A percentile compares a stretch with the other conserved stretches of the same genome.
phyloP scores from a whole-genome alignment of 2,329 filamentous ascomycete species.

The Ophiocordyceps camponoti-leonardi region DNA sequence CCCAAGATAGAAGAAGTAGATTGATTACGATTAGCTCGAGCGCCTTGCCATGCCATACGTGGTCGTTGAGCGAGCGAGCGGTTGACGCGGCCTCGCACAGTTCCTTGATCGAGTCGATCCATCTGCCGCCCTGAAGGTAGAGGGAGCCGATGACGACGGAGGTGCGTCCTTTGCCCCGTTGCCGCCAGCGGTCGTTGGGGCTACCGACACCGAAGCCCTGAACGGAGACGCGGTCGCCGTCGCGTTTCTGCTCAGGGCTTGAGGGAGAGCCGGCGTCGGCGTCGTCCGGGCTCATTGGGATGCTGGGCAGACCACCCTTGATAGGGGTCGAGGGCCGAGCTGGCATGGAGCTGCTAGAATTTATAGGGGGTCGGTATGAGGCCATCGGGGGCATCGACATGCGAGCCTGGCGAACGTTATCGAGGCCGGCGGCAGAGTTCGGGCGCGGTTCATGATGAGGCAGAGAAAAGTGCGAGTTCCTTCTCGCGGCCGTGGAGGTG shows the following conservation, averaged over 20 bases:
- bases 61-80: conserved; percentile 68
- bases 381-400: conserved; percentile 70
- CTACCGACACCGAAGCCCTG: conserved; percentile 58
- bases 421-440: conserved; percentile 34
- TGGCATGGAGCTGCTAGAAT: conserved; percentile 27
- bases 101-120: conserved; percentile 75
- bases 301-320: conserved; percentile 28
- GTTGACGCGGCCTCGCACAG: conserved; percentile 63
- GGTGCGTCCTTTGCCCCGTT: conserved; percentile 64
- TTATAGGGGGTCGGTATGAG: conserved; percentile 20
- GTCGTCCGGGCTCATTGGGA: conserved; percentile 31
- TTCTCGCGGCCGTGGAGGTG: conserved; percentile 22
- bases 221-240: conserved; percentile 39
- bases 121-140: conserved; percentile 77
- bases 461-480: conserved; percentile 37
- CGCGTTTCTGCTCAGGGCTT: conserved; percentile 23
- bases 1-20: conserved; percentile 71
- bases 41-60: conserved; percentile 95
- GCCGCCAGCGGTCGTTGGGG: conserved; percentile 59
- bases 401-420: conserved; percentile 43
- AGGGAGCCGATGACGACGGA: conserved; percentile 69
- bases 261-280: conserved; percentile 17
- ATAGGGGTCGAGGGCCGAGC: conserved; percentile 32
- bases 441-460: conserved; percentile 28
- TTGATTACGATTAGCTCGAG: conserved; percentile 75